Percentiles rank a stretch among this genome's conserved stretches.
Conservation (phyloP, 2,329 filamentous ascomycete genomes). For the Fusarium sacchari region DNA sequence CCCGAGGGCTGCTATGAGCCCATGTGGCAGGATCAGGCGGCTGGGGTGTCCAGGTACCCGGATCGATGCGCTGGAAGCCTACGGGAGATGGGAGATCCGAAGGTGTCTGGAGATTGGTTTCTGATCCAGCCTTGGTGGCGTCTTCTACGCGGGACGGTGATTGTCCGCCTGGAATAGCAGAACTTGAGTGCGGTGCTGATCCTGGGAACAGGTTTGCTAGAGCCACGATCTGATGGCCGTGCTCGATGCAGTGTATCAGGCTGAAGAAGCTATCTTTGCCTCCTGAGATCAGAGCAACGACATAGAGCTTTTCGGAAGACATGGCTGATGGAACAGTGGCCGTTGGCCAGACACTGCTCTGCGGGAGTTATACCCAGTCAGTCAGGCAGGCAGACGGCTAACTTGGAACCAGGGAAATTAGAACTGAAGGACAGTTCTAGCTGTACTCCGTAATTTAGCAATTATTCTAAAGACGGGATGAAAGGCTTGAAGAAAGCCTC, state of each 20-base stretch:
- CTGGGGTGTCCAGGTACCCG: slow-evolving; percentile 32
- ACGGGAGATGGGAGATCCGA: slow-evolving; percentile 23
- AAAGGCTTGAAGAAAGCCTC: slow-evolving; percentile 3
- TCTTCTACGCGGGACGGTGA: slow-evolving; percentile 19
- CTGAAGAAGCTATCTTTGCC: slow-evolving; percentile 98
- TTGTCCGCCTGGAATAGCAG: slow-evolving; percentile 12
- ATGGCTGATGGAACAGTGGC: slow-evolving; percentile 43
- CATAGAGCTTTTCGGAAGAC: slow-evolving; percentile 67
- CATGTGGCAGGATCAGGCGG: slow-evolving; percentile 1
- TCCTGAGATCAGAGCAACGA: slow-evolving; percentile 93
- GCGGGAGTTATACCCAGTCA: not conserved
- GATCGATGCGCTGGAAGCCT: slow-evolving; percentile 39
- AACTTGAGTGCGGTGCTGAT: slow-evolving; percentile 9
- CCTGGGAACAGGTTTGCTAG: slow-evolving; percentile 83
- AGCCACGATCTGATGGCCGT: slow-evolving; percentile 87
- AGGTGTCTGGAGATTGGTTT: slow-evolving; percentile 1
- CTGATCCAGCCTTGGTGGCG: slow-evolving; percentile 19
- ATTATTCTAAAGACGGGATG: slow-evolving; percentile 15
- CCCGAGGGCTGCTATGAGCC: slow-evolving; percentile 6
- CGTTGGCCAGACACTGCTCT: not conserved
- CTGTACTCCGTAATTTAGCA: slow-evolving; percentile 3
- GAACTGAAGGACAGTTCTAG: not conserved
- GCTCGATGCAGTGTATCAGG: slow-evolving; percentile 85
- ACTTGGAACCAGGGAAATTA: slow-evolving; percentile 12
- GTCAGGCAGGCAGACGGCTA: slow-evolving; percentile 9